A percentile compares a stretch with the other conserved stretches of the same genome.
Conservation (phyloP, 495 filamentous ascomycete genomes). For the Aspergillus hancockii region DNA sequence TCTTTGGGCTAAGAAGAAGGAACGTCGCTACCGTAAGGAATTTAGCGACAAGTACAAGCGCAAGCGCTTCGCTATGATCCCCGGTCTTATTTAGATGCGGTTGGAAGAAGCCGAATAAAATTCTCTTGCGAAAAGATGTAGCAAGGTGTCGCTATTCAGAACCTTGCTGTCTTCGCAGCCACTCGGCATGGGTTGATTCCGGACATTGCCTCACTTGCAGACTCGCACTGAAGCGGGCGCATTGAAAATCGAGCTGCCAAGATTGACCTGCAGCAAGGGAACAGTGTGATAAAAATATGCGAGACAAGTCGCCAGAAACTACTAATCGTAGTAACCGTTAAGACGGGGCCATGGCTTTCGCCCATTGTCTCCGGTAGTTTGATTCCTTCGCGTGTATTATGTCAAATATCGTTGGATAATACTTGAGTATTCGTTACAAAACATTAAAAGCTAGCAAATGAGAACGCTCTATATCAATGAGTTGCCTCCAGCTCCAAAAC, state of each 20-base stretch:
- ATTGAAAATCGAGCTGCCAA: neutral
- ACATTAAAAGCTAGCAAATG: neutral
- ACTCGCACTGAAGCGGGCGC: no score
- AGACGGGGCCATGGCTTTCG: neutral
- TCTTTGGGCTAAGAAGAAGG: constrained; percentile 88
- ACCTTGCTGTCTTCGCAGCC: neutral
- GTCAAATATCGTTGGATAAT: neutral
- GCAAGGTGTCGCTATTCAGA: neutral
- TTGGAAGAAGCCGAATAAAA: neutral
- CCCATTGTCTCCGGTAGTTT: neutral
- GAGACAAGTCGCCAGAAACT: neutral
- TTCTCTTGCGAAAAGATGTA: neutral
- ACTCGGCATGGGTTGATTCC: neutral
- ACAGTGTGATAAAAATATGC: neutral
- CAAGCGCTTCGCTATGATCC: constrained; percentile 80
- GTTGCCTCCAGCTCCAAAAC: constrained; percentile 4
- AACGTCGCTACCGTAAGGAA: constrained; percentile 82
- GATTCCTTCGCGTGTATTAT: neutral
- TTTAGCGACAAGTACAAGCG: constrained; percentile 88
- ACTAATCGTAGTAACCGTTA: neutral
- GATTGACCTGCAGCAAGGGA: neutral
- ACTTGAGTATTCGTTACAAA: neutral
- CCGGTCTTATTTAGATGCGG: constrained; percentile 56
- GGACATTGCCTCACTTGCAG: no score
- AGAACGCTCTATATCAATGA: constrained; percentile 4